These are phyloP conservation scores for Camellia japonica DNA, from an alignment of 148 eudicot species.

Conservation along the genomic window DNA sequence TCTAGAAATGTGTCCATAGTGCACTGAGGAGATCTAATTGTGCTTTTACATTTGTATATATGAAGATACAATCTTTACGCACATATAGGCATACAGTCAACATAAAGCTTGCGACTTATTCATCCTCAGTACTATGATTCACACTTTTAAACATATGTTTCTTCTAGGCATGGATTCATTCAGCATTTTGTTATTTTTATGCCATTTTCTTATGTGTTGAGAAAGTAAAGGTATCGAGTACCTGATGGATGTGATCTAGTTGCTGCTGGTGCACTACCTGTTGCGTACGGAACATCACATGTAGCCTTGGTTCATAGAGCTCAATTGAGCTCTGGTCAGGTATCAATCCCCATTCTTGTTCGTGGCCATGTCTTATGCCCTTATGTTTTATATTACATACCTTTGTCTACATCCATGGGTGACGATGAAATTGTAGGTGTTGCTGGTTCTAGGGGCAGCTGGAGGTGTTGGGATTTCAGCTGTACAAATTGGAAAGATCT, in stretches of 20 bases:
- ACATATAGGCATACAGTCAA: not conserved
- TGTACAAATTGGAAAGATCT: slow-evolving; percentile 90
- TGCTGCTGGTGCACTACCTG: slow-evolving; percentile 85
- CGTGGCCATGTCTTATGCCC: not conserved
- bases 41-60: not conserved
- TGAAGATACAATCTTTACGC: not conserved
- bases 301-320: slow-evolving; percentile 94
- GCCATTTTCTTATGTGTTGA: not conserved
- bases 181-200: not conserved
- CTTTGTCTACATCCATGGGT: not conserved
- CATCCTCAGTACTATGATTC: not conserved
- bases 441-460: slow-evolving; percentile 97
- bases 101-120: not conserved
- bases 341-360: slow-evolving; percentile 17
- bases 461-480: slow-evolving; percentile 99
- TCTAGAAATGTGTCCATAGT: not conserved
- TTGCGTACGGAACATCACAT: slow-evolving; percentile 96
- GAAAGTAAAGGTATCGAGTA: slow-evolving; percentile 56
- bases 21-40: not conserved
- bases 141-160: not conserved
- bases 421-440: slow-evolving; percentile 43
- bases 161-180: not conserved
- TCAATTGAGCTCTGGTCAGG: slow-evolving; percentile 74
- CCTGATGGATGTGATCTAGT: slow-evolving; percentile 94
- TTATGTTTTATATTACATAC: not conserved